phyloP scores from a whole-genome alignment of 2,329 filamentous ascomycete genomes.

The Elsinoe ampelina region DNA sequence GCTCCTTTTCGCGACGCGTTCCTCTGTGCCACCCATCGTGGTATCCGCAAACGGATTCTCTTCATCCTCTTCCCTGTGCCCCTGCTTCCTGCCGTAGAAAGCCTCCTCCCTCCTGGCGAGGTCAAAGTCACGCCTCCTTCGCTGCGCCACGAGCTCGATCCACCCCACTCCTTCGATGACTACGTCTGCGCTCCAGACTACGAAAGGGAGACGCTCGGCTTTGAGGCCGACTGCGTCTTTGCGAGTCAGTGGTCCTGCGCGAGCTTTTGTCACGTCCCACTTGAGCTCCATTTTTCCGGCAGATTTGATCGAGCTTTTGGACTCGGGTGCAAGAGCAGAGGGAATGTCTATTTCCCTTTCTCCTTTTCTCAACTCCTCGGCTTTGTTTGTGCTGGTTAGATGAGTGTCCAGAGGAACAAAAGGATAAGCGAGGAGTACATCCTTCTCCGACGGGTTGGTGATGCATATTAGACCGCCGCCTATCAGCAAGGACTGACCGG shows the following conservation, averaged over 20 bases:
- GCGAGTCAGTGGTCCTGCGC: slow-evolving; percentile 63
- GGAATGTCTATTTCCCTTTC: slow-evolving; percentile 48
- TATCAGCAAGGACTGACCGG: slow-evolving; percentile 70
- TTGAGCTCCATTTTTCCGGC: slow-evolving; percentile 68
- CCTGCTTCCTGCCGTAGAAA: slow-evolving; percentile 4
- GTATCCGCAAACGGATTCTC: slow-evolving; percentile 15
- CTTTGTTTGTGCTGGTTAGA: slow-evolving; percentile 70
- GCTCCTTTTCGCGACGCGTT: not conserved
- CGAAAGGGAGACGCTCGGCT: slow-evolving; percentile 65
- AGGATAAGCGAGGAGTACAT: slow-evolving; percentile 68
- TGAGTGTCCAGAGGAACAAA: slow-evolving; percentile 76
- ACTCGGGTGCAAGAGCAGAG: slow-evolving; percentile 48
- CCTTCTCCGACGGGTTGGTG: slow-evolving; percentile 58
- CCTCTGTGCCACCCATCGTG: slow-evolving; percentile 19
- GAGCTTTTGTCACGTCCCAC: slow-evolving; percentile 73
- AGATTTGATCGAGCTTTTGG: slow-evolving; percentile 34
- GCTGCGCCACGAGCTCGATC: slow-evolving; percentile 76
- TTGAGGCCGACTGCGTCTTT: slow-evolving; percentile 53
- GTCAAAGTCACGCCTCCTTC: slow-evolving; percentile 16
- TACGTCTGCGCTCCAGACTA: slow-evolving; percentile 71
- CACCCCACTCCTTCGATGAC: slow-evolving; percentile 89
- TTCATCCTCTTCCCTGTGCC: slow-evolving; percentile 15
- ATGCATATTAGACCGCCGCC: slow-evolving; percentile 71
- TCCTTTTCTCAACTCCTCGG: slow-evolving; percentile 61
- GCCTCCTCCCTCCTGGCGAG: slow-evolving; percentile 19